Percentiles rank a stretch among this genome's conserved stretches.
Conservation (phyloP, 257 asterid genomes). For the Solanum pimpinellifolium region DNA sequence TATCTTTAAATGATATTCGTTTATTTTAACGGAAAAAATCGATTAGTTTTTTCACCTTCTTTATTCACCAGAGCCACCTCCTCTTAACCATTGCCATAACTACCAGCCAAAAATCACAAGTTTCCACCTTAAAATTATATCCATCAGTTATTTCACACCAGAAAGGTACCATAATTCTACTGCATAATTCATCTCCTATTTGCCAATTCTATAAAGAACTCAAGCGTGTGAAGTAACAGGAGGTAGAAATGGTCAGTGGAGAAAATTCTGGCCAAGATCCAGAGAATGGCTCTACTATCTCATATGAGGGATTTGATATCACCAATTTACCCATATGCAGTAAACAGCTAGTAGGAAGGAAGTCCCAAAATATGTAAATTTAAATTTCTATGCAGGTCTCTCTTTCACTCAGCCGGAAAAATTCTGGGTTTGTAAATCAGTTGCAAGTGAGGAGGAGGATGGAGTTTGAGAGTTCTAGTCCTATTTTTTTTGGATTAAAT, state of each 20-base stretch:
- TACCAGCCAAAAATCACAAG: background rate
- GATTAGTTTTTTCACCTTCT: background rate
- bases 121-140: background rate
- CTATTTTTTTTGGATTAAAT: background rate
- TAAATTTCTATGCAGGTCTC: background rate
- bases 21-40: background rate
- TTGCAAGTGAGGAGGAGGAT: background rate
- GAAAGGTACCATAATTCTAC: background rate
- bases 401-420: background rate
- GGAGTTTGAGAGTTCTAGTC: background rate
- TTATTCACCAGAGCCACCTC: background rate
- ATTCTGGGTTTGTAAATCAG: background rate
- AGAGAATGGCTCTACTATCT: background rate
- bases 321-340: background rate
- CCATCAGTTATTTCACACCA: background rate
- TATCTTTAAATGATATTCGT: background rate
- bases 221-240: background rate
- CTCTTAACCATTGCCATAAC: background rate
- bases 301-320: background rate
- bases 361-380: background rate
- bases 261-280: background rate
- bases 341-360: background rate
- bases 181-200: background rate
- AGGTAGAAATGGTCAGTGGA: background rate
- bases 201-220: background rate